These are phyloP conservation scores for Malassezia dermatis DNA, from an alignment of 1,284 basidiomycete species.

Conservation along the genomic window DNA sequence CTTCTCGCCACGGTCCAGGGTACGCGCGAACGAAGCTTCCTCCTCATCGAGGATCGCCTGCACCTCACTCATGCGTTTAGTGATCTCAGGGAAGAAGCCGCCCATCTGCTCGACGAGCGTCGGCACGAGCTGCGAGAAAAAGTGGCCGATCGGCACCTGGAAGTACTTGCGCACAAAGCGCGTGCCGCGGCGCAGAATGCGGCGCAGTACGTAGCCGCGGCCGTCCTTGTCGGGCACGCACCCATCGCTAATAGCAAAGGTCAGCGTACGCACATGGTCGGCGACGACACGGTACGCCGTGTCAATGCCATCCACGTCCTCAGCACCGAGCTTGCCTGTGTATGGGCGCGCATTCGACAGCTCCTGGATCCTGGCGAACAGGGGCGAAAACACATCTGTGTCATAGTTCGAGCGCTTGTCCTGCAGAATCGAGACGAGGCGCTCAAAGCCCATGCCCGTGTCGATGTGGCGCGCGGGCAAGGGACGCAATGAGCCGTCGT, in stretches of 20 bases:
- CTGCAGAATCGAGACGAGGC: constrained; percentile 85
- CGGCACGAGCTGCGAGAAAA: constrained; percentile 86
- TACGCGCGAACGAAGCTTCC: constrained; percentile 90
- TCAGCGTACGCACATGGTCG: constrained; percentile 89
- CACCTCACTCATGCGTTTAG: constrained; percentile 69
- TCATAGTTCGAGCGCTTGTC: constrained; percentile 91
- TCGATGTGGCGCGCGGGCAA: constrained; percentile 92
- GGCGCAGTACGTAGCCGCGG: constrained; percentile 83
- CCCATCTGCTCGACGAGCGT: constrained; percentile 82
- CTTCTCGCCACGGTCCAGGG: constrained; percentile 90
- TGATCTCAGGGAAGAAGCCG: constrained; percentile 84
- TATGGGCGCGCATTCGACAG: constrained; percentile 80
- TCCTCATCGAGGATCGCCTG: constrained; percentile 96
- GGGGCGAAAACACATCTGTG: constrained; percentile 84
- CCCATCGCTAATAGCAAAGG: constrained; percentile 89
- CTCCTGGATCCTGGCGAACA: constrained; percentile 78
- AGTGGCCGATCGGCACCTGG: constrained; percentile 80
- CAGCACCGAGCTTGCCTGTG: constrained; percentile 78
- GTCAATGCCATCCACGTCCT: constrained; percentile 86
- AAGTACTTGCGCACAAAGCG: constrained; percentile 93
- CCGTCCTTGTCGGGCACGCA: constrained; percentile 93
- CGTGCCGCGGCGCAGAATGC: constrained; percentile 82
- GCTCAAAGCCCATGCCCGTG: constrained; percentile 98
- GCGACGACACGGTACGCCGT: constrained; percentile 95
- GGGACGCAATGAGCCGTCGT: constrained; percentile 66